Evolutionary conservation across 352 stramenopile genomes (phyloP).

Genomic region (Globisporangium radiosum): DNA sequence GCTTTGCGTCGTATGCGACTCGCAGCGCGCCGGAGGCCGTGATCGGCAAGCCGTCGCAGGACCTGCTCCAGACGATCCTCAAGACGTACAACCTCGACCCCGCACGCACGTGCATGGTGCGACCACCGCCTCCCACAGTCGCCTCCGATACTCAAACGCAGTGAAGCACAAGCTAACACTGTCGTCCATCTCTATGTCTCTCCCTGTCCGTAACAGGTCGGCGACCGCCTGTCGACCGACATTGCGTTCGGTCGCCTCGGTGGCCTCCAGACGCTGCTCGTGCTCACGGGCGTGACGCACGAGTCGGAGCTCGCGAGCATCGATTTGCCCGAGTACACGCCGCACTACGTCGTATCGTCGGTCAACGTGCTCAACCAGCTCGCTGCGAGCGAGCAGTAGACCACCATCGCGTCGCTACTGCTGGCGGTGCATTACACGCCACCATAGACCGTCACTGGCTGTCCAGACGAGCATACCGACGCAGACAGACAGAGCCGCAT

Average conservation of each 20-base stretch:
- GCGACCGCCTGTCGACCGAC: constrained; percentile 74
- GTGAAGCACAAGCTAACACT: neutral
- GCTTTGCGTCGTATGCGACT: too few relatives aligned
- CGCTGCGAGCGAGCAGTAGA: constrained; percentile 23
- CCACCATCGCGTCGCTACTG: too few relatives aligned
- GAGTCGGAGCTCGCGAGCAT: constrained; percentile 51
- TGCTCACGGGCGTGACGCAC: constrained; percentile 66
- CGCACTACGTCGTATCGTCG: constrained; percentile 63
- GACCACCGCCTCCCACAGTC: neutral
- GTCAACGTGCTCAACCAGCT: constrained; percentile 72
- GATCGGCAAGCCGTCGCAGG: constrained; percentile 79
- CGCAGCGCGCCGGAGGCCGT: constrained; percentile 57
- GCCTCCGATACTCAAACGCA: too few relatives aligned
- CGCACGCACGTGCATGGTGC: constrained; percentile 77
- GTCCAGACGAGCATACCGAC: too few relatives aligned
- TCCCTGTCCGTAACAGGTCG: constrained; percentile 33
- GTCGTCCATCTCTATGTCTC: neutral
- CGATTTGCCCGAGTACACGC: constrained; percentile 40
- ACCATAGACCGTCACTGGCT: too few relatives aligned
- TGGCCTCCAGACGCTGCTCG: constrained; percentile 64
- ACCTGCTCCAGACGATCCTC: constrained; percentile 75
- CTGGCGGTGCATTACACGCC: too few relatives aligned
- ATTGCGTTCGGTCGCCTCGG: constrained; percentile 78
- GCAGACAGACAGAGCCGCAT: neutral
- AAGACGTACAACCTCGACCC: constrained; percentile 60